Evolutionary conservation across 2,329 filamentous ascomycete genomes (phyloP).

Genomic region (Fusarium sp.): DNA sequence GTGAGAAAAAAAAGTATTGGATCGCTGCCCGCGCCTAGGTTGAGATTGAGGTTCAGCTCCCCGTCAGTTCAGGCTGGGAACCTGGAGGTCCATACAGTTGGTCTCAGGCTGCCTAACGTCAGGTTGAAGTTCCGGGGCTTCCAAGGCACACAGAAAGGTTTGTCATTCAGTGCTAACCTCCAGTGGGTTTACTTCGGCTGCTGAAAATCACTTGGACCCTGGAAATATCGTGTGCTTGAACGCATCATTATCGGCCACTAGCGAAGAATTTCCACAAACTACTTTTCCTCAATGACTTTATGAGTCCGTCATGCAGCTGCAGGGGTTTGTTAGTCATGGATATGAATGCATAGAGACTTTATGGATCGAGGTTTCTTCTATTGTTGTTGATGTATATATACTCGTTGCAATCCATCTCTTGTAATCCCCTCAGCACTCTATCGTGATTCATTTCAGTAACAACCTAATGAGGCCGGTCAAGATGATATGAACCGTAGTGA

Average conservation of each 20-base stretch:
- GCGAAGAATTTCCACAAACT: slow-evolving; percentile 7
- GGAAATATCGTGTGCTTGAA: slow-evolving; percentile 18
- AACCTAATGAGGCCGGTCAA: neutral
- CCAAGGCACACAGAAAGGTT: slow-evolving; percentile 11
- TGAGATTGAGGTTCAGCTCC: slow-evolving; percentile 5
- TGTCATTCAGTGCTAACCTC: neutral
- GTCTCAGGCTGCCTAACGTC: neutral
- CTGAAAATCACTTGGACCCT: slow-evolving; percentile 22
- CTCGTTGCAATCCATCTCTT: neutral
- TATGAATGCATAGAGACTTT: neutral
- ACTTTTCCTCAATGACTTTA: slow-evolving; percentile 1
- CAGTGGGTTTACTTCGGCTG: slow-evolving; percentile 36
- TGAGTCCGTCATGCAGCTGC: neutral
- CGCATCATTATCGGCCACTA: slow-evolving; percentile 24
- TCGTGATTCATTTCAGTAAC: neutral
- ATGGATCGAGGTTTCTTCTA: neutral
- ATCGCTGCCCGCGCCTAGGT: neutral
- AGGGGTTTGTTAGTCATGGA: neutral
- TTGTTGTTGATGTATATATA: neutral
- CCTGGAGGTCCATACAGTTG: neutral
- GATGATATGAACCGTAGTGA: neutral
- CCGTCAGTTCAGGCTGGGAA: neutral
- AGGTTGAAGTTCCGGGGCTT: neutral
- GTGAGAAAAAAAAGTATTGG: slow-evolving; percentile 12
- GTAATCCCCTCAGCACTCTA: neutral